Evolutionary conservation across 371 early-diverging fungal species (phyloP), one percentile per base, ranked within the genome.

Genomic region (Apophysomyces variabilis): DNA sequence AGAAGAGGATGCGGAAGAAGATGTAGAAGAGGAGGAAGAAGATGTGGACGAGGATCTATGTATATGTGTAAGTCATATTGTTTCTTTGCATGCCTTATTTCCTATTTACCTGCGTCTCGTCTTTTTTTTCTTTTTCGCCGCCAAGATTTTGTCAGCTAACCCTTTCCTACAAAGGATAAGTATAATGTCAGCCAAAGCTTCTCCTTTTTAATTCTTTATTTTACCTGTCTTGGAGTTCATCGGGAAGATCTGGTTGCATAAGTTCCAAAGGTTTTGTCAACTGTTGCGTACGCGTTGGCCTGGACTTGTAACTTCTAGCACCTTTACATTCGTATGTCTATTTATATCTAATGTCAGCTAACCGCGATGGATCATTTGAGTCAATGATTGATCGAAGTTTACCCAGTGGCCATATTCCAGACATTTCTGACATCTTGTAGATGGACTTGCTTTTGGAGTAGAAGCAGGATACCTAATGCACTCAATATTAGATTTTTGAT

Each of bases 241-340:
- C 76, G 0, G 87, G 87, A 35, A 88, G 61, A 45, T 85, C 84
- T 14, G 85, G 77, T 26, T 77, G 64, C 26, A 75, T 70, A 13
- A 83, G 68, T 57, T 85, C 85, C n/a, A 87, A 39, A 4, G 87
- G 89, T 43, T 84, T 85, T 59, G 76, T 76, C 7, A 88, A 74
- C 57, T 88, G 89, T 46, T 88, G 89, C 44, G 89, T 88, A 57
- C 89, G 84, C 14, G 86, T 86, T 0, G 89, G 89, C 43, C 89
- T 76, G 11, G 82, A 57, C 65, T 75, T 84, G 60, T 87, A 88
- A 5, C 73, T 76, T 66, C 84, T 72, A n/a, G 68, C 70, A 8
- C 76, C 80, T 56, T 82, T 84, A 64, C 89, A 88, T 64, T 86
- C 85, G 60, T 79, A 87, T 0, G 87, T 88, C 82, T 86, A 72